Evolutionary conservation across 2,329 filamentous ascomycete species (phyloP).

Genomic region (Pseudogymnoascus sp.): DNA sequence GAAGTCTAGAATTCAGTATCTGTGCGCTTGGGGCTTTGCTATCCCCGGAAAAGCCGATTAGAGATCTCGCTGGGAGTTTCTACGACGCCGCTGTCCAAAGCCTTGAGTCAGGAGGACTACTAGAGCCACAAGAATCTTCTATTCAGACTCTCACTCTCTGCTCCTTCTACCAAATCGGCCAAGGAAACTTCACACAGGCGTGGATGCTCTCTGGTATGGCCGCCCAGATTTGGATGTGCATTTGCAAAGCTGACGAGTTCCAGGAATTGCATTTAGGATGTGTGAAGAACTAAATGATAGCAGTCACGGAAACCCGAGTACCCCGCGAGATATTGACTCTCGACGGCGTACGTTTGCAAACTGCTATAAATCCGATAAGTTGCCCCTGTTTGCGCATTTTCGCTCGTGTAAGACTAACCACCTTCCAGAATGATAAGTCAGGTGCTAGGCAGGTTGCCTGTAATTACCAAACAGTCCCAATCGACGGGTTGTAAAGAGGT

Average conservation of each 20-base stretch:
- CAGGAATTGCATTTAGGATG: slow-evolving; percentile 19
- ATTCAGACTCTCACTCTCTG: slow-evolving; percentile 13
- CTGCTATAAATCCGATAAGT: slow-evolving; percentile 16
- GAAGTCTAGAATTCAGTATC: slow-evolving; percentile 11
- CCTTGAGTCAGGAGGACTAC: slow-evolving; percentile 10
- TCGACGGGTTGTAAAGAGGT: background rate
- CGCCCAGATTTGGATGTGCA: background rate
- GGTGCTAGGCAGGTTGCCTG: slow-evolving; percentile 7
- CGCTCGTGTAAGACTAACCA: slow-evolving; percentile 2
- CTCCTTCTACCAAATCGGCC: slow-evolving; percentile 13
- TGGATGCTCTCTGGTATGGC: slow-evolving; percentile 15
- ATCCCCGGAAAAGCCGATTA: slow-evolving; percentile 8
- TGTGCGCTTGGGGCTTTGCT: slow-evolving; percentile 15
- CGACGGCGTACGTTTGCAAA: slow-evolving; percentile 12
- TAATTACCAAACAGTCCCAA: background rate
- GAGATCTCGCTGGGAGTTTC: slow-evolving; percentile 9
- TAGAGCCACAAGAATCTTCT: slow-evolving; percentile 7
- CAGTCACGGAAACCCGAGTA: slow-evolving; percentile 5
- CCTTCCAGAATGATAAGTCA: slow-evolving; percentile 9
- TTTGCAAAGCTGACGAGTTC: background rate
- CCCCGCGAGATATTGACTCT: slow-evolving; percentile 8
- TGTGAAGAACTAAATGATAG: slow-evolving; percentile 13
- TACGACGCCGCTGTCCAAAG: slow-evolving; percentile 1
- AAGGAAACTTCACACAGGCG: slow-evolving; percentile 13
- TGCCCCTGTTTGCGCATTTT: background rate